Conservation (phyloP, 495 filamentous ascomycete genomes). For the Neurospora terricola region DNA sequence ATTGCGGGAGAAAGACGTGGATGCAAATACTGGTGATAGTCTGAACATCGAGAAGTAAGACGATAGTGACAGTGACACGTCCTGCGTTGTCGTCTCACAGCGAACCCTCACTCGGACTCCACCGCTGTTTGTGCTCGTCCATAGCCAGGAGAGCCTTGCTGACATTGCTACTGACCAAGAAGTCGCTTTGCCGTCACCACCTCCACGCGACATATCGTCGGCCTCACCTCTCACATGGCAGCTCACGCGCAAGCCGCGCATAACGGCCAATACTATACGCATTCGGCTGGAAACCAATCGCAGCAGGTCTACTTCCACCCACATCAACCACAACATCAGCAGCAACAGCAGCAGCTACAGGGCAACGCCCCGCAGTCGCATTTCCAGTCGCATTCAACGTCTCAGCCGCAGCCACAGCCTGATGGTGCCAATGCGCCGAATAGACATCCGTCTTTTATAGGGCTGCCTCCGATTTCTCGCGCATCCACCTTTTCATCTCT, state of each 20-base stretch:
- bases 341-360: constrained; percentile 8
- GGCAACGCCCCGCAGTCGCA: constrained; percentile 10
- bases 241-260: constrained; percentile 21
- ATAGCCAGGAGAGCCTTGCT: background rate
- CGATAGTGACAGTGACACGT: background rate
- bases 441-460: constrained; percentile 30
- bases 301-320: constrained; percentile 14
- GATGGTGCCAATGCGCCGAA: constrained; percentile 11
- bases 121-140: background rate
- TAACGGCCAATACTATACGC: constrained; percentile 1
- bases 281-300: constrained; percentile 15
- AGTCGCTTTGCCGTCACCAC: background rate
- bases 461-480: constrained; percentile 43
- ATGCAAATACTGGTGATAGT: background rate
- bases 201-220: background rate
- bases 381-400: constrained; percentile 3
- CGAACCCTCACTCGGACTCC: background rate
- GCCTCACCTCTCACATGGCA: constrained; percentile 21
- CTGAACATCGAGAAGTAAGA: background rate
- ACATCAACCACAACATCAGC: constrained; percentile 5
- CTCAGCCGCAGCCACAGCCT: constrained; percentile 8
- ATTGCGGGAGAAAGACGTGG: background rate
- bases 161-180: background rate
- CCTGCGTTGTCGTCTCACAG: background rate
- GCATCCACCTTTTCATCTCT: constrained; percentile 39